Evolutionary conservation across 208 protist genomes (phyloP).

Genomic region (Naegleria lovaniensis): DNA sequence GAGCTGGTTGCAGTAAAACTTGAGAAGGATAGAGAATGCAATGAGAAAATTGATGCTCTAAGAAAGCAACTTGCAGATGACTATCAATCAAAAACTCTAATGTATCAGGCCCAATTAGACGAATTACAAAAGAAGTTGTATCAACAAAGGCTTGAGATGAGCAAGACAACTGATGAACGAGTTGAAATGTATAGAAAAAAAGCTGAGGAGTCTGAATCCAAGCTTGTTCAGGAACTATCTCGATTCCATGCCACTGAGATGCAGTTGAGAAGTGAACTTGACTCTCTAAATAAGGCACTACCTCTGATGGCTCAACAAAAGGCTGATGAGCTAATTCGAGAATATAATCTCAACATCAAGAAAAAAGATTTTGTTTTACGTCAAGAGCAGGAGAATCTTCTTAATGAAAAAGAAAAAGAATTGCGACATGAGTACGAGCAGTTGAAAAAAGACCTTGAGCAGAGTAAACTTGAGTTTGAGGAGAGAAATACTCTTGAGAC

Average conservation of each 20-base stretch:
- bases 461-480: not conserved
- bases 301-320: conserved; percentile 8
- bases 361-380: not conserved
- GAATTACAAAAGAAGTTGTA: conserved; percentile 11
- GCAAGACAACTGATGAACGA: not conserved
- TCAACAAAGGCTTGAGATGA: not conserved
- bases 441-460: not conserved
- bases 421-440: not conserved
- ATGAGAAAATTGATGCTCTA: not conserved
- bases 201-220: not conserved
- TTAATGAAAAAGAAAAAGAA: not conserved
- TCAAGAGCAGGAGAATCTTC: not conserved
- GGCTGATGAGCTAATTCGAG: conserved; percentile 1
- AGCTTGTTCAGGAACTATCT: not conserved
- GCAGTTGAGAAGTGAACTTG: not conserved
- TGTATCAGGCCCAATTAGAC: not conserved
- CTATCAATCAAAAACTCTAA: not conserved
- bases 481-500: not conserved
- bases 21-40: not conserved
- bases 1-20: not conserved
- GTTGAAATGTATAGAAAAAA: not conserved
- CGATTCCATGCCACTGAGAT: not conserved
- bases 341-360: not conserved
- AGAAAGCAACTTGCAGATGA: not conserved
- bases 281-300: not conserved